Base-by-base conservation (phyloP, 345 rosid genomes). In the Corchorus olitorius region DNA sequence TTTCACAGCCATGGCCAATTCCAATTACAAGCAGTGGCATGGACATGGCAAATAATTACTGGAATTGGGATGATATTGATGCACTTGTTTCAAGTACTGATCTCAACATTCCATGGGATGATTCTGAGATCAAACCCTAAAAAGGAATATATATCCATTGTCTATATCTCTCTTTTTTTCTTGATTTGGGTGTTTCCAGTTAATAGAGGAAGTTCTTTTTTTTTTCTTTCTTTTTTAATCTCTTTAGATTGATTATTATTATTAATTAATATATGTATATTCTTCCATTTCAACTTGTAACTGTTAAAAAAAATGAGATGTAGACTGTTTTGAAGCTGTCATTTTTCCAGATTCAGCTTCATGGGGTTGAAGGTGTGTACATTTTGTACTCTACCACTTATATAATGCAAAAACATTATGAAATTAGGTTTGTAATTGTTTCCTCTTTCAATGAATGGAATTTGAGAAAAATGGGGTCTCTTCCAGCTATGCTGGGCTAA, bases 61-160 rank as follows among this genome's bases (percentile, higher is more conserved):
- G 91, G 92, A 86, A 82, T 76, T 87, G 89, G 94, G 92, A 88
- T 52, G 92, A 90, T 17, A 80, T 86, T 8, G 88, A 86, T 45
- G 83, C 76, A 27, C 81, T 87, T 54, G 84, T 71, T 19, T 86
- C 91, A 27, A 27, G 27, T 43, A 72, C 84, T 58, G 88, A 89
- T 80, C 83, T 81, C 78, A 85, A 78, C 50, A 68, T 80, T 4
- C 82, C 87, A 8, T 87, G 92, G 94, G 88, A 83, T 71, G 88
- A 84, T 76, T 63, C 81, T 67, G 86, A 86, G 77, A 68, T 81
- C 82, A 86, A 89, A 76, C 91, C 87, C 43, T 87, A 82, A 83
- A 66, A 33, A 4, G 69, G 58, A 65, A 75, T 59, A 43, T 67
- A 19, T 43, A 37, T 56, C 59, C 37, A 14, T 52, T 59, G 55